Conservation (phyloP, 2,329 filamentous ascomycete species). For the Periglandula ipomoeae region DNA sequence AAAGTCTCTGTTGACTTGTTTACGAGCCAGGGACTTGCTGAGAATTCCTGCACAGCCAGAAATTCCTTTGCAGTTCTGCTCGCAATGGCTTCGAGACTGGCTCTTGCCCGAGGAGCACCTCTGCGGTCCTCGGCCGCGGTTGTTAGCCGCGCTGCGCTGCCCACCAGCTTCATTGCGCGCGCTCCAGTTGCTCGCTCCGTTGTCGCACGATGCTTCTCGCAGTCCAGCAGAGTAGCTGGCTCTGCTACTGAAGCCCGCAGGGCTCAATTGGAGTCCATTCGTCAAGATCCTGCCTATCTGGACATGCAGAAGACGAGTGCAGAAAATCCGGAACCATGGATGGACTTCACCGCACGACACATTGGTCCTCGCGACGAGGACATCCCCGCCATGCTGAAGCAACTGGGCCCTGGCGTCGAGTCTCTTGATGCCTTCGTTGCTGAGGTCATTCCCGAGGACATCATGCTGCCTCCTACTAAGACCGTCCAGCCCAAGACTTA, state of each 20-base stretch:
- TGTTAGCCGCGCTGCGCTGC: slow-evolving; percentile 5
- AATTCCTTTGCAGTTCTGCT: background rate
- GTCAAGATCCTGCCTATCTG: slow-evolving; percentile 14
- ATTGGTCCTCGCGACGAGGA: slow-evolving; percentile 72
- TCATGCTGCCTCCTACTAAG: slow-evolving; percentile 38
- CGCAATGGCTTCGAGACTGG: slow-evolving; percentile 19
- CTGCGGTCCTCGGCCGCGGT: slow-evolving; percentile 12
- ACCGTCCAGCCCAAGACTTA: slow-evolving; percentile 47
- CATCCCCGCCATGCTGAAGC: slow-evolving; percentile 68
- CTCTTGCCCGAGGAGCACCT: slow-evolving; percentile 14
- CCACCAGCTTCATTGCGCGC: slow-evolving; percentile 7
- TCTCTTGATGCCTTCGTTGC: slow-evolving; percentile 75
- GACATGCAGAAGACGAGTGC: slow-evolving; percentile 14
- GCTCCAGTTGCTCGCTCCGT: slow-evolving; percentile 5
- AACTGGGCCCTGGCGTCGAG: slow-evolving; percentile 62
- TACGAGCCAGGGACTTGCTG: background rate
- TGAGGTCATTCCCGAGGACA: slow-evolving; percentile 73
- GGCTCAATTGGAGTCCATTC: slow-evolving; percentile 10
- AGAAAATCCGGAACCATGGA: slow-evolving; percentile 15
- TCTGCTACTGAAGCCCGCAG: slow-evolving; percentile 8
- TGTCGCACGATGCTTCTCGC: slow-evolving; percentile 10
- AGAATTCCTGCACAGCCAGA: background rate
- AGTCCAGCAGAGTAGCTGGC: slow-evolving; percentile 9
- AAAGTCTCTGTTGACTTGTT: too few species aligned
- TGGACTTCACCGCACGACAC: slow-evolving; percentile 65